Conservation (phyloP, 495 filamentous ascomycete genomes). For the Xylaria acuta region DNA sequence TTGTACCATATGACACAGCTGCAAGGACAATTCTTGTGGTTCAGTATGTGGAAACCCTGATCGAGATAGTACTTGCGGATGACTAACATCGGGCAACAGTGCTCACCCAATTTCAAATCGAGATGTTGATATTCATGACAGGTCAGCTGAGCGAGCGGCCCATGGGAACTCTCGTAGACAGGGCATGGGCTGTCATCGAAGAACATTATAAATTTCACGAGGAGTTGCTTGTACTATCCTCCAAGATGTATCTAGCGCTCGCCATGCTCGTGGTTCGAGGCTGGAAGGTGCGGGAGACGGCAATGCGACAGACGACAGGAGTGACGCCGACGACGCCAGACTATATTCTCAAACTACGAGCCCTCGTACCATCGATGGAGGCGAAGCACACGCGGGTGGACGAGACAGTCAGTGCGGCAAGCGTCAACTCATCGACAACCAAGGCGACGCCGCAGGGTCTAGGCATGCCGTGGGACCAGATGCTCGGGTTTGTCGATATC, state of each 20-base stretch:
- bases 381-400: slow-evolving; percentile 25
- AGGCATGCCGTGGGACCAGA: slow-evolving; percentile 42
- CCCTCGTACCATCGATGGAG: slow-evolving; percentile 37
- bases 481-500: slow-evolving; percentile 46
- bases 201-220: slow-evolving; percentile 50
- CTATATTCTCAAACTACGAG: slow-evolving; percentile 45
- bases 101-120: slow-evolving; percentile 56
- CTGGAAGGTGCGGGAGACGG: slow-evolving; percentile 53
- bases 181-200: slow-evolving; percentile 56
- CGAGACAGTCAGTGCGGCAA: slow-evolving; percentile 17
- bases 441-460: slow-evolving; percentile 20
- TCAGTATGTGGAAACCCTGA: slow-evolving; percentile 40
- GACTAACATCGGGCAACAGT: slow-evolving; percentile 32
- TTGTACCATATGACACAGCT: slow-evolving; percentile 47
- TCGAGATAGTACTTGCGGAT: not conserved
- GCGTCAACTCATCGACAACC: slow-evolving; percentile 6
- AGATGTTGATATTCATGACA: slow-evolving; percentile 59
- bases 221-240: slow-evolving; percentile 52
- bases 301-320: slow-evolving; percentile 31
- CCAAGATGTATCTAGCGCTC: slow-evolving; percentile 48
- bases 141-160: slow-evolving; percentile 58
- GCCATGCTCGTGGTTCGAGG: slow-evolving; percentile 54
- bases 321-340: slow-evolving; percentile 39
- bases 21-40: slow-evolving; percentile 57
- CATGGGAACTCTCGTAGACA: slow-evolving; percentile 56